These are phyloP conservation scores for Oenanthe sinensis DNA, from an alignment of 129 eudicot genomes.

Conservation along the genomic window DNA sequence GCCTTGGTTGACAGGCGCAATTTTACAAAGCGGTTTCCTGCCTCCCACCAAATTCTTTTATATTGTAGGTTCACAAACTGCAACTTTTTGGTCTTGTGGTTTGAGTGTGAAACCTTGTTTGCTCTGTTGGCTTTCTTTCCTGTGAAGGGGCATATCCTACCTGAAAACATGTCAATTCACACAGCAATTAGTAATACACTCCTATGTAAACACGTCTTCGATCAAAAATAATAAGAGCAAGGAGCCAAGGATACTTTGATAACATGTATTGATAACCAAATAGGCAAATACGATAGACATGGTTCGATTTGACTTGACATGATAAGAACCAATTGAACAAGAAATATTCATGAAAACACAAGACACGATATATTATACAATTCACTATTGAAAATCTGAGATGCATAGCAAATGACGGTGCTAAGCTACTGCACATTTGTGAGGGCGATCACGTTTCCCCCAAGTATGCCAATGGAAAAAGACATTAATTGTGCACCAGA, in stretches of 20 bases:
- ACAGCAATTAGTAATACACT: neutral
- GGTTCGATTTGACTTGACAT: neutral
- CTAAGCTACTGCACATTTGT: neutral
- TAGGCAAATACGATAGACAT: neutral
- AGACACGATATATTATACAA: neutral
- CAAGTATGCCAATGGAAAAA: neutral
- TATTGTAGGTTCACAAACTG: conserved; percentile 87
- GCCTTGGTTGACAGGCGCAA: conserved; percentile 85
- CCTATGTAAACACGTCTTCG: neutral
- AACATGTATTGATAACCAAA: neutral
- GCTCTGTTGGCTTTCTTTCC: conserved; percentile 92
- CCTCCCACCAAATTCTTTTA: conserved; percentile 98
- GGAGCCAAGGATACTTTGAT: neutral
- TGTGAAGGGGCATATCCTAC: conserved; percentile 84
- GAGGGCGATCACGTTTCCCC: neutral
- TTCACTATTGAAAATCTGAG: neutral
- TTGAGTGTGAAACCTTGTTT: conserved; percentile 74
- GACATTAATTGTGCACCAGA: neutral
- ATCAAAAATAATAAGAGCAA: neutral
- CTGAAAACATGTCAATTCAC: conserved; percentile 33
- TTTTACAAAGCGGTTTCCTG: conserved; percentile 80
- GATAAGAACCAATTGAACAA: neutral
- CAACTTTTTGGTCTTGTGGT: conserved; percentile 74
- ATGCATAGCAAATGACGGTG: neutral
- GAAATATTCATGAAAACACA: neutral